Evolutionary conservation across 306 rosid species (phyloP).

Genomic region (Sicyos baderoa): DNA sequence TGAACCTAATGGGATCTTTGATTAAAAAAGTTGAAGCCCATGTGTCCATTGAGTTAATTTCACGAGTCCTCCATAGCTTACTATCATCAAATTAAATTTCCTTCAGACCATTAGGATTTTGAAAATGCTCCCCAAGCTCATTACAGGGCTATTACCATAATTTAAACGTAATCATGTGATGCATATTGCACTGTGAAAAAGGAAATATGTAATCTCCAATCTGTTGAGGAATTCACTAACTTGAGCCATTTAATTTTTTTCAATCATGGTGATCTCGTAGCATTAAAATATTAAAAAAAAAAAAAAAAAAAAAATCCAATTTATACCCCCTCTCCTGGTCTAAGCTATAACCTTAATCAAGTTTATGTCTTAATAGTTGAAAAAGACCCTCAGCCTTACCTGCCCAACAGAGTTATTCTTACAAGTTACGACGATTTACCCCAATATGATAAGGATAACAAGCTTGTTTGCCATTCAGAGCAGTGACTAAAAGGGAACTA

Average conservation of each 20-base stretch:
- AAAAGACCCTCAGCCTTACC: background rate
- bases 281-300: background rate
- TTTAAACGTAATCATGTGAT: background rate
- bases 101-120: background rate
- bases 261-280: no score
- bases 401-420: background rate
- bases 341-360: background rate
- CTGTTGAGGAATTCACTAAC: background rate
- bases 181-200: conserved; percentile 3
- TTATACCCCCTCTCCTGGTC: background rate
- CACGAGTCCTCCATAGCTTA: background rate
- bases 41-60: background rate
- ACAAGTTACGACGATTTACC: no score
- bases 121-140: background rate
- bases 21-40: background rate
- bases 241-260: background rate
- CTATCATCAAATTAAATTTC: background rate
- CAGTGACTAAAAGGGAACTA: conserved; percentile 4
- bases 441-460: background rate
- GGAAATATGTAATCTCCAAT: background rate
- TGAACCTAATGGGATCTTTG: background rate
- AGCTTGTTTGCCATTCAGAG: conserved; percentile 4
- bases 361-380: background rate
- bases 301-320: background rate
- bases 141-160: background rate